These are phyloP conservation scores for Kuraishia capsulata DNA, from an alignment of 805 yeast species.

Conservation along the genomic window DNA sequence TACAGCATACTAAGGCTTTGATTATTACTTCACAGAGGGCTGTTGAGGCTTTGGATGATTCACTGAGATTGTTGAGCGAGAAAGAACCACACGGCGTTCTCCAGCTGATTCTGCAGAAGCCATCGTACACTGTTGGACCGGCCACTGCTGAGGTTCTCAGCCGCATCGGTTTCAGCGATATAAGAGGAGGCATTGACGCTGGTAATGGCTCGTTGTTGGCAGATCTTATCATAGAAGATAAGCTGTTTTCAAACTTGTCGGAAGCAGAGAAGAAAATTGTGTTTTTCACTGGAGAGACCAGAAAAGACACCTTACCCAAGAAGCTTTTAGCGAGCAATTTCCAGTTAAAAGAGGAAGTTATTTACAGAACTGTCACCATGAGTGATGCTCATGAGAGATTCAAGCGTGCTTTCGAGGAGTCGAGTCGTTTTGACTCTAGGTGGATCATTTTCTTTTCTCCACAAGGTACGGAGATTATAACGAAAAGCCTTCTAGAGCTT, in stretches of 20 bases:
- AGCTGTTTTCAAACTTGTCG: slow-evolving; percentile 8
- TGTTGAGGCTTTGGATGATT: slow-evolving; percentile 61
- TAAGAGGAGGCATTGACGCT: slow-evolving; percentile 66
- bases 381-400: slow-evolving; percentile 35
- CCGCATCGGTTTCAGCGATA: slow-evolving; percentile 54
- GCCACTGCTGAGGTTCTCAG: slow-evolving; percentile 60
- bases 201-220: slow-evolving; percentile 77
- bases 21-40: slow-evolving; percentile 90
- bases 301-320: slow-evolving; percentile 74
- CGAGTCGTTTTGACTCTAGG: slow-evolving; percentile 12
- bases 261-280: slow-evolving; percentile 29
- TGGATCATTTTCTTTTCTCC: slow-evolving; percentile 92
- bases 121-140: slow-evolving; percentile 86
- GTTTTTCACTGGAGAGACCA: slow-evolving; percentile 79
- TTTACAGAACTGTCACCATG: slow-evolving; percentile 57
- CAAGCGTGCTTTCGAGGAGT: slow-evolving; percentile 4
- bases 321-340: slow-evolving; percentile 36
- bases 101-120: slow-evolving; percentile 30
- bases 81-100: slow-evolving; percentile 9
- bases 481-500: slow-evolving; percentile 29
- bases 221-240: slow-evolving; percentile 42
- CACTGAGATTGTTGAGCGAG: slow-evolving; percentile 6
- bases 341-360: slow-evolving; percentile 46
- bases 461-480: slow-evolving; percentile 68
- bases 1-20: slow-evolving; percentile 34